Base-by-base conservation (phyloP, 768 basidiomycete genomes). In the Agaricus subrufescens region DNA sequence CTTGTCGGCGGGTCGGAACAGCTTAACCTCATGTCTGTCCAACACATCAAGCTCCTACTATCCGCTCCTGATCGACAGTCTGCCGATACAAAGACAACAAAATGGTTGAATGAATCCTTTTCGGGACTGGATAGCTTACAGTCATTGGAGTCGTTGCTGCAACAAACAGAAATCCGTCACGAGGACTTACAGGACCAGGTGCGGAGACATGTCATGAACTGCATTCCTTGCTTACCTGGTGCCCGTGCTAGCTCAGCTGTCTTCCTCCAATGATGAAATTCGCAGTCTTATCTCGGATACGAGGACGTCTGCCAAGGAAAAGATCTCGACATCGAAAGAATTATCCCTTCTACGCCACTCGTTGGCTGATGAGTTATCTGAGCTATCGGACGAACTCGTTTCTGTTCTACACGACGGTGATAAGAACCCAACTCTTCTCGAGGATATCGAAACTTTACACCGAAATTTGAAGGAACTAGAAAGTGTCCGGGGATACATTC, bases 391-490 rank as follows among this genome's bases (percentile, higher is more conserved):
- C 50, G 82, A 87, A 50, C 74, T 96, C 42, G 74, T 83, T 47
- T 87, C 86, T 1, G 74, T 80, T 2, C 61, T 82, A 29, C 73
- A 75, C 10, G 78, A 75, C 12, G 76, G 73, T 44, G 75, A 78
- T 9, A 71, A 67, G n/a, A 62, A 70, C 43, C 74, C 85, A 3
- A 91, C 87, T 0, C 71, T 98, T 4, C 74, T 96, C 9, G 89
- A 94, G 67, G 87, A 91, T 45, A 75, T 98, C 57, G 91, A 96
- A 65, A 80, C 77, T 0, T 70, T 95, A 60, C 91, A 95, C 64
- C 76, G 84, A 46, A 84, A 81, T 63, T 64, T 96, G 62, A 86
- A 84, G 66, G 87, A 93, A 64, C 75, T 97, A 39, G 79, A 90
- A 62, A 82, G 81, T 57, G 83, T 94, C 23, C 83, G 83, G 63